Base-by-base conservation (phyloP, 139 green algal species). In the Asterochloris erici region DNA sequence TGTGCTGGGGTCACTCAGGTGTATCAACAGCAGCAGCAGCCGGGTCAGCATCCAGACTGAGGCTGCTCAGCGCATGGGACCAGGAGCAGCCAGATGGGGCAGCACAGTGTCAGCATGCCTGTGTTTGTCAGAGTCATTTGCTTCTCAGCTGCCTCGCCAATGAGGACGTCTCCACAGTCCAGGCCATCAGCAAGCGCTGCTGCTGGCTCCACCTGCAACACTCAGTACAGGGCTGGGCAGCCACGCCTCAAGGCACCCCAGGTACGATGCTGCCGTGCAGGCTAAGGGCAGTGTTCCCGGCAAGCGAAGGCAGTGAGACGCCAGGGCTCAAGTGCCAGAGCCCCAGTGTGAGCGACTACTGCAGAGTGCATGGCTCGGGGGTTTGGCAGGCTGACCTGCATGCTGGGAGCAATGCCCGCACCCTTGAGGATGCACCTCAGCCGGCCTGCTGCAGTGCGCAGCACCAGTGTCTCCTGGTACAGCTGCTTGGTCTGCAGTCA, bases 51-150 rank as follows among this genome's bases (percentile, higher is more conserved):
- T 4, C 4, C 66, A 21, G 10, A 10, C 66, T 71, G n/a, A 77
- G 23, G 21, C 6, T 47, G 54, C 81, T 47, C 66, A 23, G 83
- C 63, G 75, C 16, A 24, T 69, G 79, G 68, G 12, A 75, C 79
- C 27, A 83, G 66, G 60, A 91, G 86, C 0, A 26, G 62, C 38
- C 84, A 81, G 28, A 68, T 83, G 69, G 86, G 92, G 21, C 17
- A 21, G 19, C 17, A 71, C 66, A 71, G 1, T 2, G 9, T 12
- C 19, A 71, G 17, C 66, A 71, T 85, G 71, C 88, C 91, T 54
- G 91, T 86, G 82, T 94, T 94, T 38, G 85, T 91, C 38, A 94
- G 79, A 10, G 77, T 91, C 63, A 93, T 74, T 15, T 54, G 82
- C 27, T 73, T 47, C 78, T 90, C 82, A 47, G 28, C 70, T 14